Evolutionary conservation across 441 rosid genomes (phyloP).

Genomic region (Kokia cookei): DNA sequence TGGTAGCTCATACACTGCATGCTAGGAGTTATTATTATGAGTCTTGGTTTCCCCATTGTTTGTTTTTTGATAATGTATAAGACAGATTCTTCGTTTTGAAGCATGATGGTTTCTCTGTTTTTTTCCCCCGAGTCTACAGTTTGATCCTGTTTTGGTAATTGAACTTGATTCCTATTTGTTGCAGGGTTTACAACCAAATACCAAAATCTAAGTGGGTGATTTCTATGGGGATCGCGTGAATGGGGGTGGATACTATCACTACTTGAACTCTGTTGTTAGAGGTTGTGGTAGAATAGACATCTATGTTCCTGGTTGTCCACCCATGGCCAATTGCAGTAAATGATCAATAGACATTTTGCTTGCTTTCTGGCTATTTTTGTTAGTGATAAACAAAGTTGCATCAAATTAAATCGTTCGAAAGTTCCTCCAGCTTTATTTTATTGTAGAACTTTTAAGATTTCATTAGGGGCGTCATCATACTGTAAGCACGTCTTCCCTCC

Average conservation of each 20-base stretch:
- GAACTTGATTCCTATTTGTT: background rate
- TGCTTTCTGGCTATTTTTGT: too few relatives aligned
- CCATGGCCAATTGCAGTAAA: conserved; percentile 94
- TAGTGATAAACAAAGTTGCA: too few relatives aligned
- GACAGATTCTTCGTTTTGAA: too few relatives aligned
- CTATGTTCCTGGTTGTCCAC: conserved; percentile 96
- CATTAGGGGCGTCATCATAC: too few relatives aligned
- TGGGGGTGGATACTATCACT: conserved; percentile 96
- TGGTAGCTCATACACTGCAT: background rate
- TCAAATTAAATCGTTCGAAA: too few relatives aligned
- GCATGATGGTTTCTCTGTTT: background rate
- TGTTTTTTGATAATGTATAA: too few relatives aligned
- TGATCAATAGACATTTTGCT: conserved; percentile 53
- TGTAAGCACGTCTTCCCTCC: too few relatives aligned
- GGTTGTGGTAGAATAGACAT: conserved; percentile 96
- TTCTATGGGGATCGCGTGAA: conserved; percentile 97
- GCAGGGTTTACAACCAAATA: conserved; percentile 96
- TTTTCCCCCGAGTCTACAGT: background rate
- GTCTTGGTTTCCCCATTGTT: background rate
- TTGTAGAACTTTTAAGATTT: too few relatives aligned
- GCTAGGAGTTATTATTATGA: too few relatives aligned
- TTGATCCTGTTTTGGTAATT: background rate
- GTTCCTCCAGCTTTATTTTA: too few relatives aligned
- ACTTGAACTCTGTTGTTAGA: conserved; percentile 90
- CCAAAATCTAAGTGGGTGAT: conserved; percentile 98